Evolutionary conservation across 2,329 filamentous ascomycete genomes (phyloP), one percentile per base, ranked within the genome.

Genomic region (Chrysoporthe austroafricana): DNA sequence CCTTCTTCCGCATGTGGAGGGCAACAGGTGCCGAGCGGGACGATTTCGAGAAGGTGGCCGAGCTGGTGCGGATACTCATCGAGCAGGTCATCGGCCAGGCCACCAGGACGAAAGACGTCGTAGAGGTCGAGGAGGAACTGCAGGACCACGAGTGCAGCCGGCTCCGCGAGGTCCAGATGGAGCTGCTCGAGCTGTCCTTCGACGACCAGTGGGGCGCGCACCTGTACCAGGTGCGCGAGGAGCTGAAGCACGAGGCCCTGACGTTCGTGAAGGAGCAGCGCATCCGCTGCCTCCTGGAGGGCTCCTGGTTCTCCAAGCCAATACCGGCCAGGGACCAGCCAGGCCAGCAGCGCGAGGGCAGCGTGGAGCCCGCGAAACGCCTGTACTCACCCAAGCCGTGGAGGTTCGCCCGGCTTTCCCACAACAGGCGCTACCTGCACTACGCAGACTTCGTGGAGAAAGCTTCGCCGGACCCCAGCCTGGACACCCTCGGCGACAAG

Each of bases 241-340:
- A 97, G 77, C 85, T 98, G 57, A 91, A 93, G 73, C 90, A 95
- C 74, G 96, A 99, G 78, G 94, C 95, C 13, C 81, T 97, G 64
- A 93, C 97, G 74, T 99, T 99, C 75, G 92, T 98, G 79, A 97
- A 97, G 79, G 96, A 99, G 80, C 96, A 99, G 78, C 89, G 96
- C 48, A 92, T 98, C 70, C 87, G 96, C 64, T 97, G 94, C 76
- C 83, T 99, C 50, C 85, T 98, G 4, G 87, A 93, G 72, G 96
- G 96, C 7, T 90, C 91, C 11, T 99, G 96, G 96, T 99, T 98
- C 80, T 77, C 81, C 76, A 79, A 85, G 78, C 78, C 85, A 5
- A 74, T 79, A 13, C 77, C 81, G 62, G 79, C 74, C 70, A 76
- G 79, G 61, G 77, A 79, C 61, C 79, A 76, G 62, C 76, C 74